These are phyloP conservation scores for Vitis hybrid DNA, from an alignment of 177 flowering plant genomes.

Conservation along the genomic window DNA sequence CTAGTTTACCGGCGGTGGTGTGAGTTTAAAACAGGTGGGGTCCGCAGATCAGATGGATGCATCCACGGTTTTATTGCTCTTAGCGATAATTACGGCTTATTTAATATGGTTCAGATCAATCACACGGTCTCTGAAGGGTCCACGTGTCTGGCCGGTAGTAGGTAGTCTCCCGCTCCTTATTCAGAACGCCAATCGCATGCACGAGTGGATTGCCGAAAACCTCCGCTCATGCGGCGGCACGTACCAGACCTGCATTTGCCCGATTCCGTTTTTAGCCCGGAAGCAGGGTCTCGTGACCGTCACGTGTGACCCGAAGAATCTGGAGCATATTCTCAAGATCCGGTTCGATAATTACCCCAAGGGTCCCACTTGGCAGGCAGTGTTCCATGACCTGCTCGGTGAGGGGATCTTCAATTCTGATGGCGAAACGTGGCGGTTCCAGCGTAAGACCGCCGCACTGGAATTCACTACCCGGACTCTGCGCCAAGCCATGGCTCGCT, in stretches of 20 bases:
- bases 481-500: conserved; percentile 82
- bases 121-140: conserved; percentile 47
- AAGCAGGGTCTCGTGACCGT: conserved; percentile 69
- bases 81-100: conserved; percentile 37
- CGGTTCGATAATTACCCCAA: conserved; percentile 80
- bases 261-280: conserved; percentile 51
- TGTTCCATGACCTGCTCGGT: conserved; percentile 72
- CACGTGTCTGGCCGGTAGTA: conserved; percentile 77
- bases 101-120: conserved; percentile 52
- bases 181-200: conserved; percentile 55
- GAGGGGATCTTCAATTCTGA: conserved; percentile 85
- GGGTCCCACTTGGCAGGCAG: conserved; percentile 78
- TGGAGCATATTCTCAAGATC: conserved; percentile 67
- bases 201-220: conserved; percentile 79
- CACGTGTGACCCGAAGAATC: conserved; percentile 66
- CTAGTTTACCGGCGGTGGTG: too few species aligned
- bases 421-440: conserved; percentile 80
- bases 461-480: conserved; percentile 79
- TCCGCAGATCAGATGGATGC: conserved; percentile 36
- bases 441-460: conserved; percentile 77
- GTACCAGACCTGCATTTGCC: conserved; percentile 67
- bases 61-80: conserved; percentile 34
- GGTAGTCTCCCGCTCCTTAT: conserved; percentile 75
- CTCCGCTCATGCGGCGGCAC: conserved; percentile 66
- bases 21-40: neutral